Base-by-base conservation (phyloP, 176 grass and related monocot species). In the Avena atlantica region DNA sequence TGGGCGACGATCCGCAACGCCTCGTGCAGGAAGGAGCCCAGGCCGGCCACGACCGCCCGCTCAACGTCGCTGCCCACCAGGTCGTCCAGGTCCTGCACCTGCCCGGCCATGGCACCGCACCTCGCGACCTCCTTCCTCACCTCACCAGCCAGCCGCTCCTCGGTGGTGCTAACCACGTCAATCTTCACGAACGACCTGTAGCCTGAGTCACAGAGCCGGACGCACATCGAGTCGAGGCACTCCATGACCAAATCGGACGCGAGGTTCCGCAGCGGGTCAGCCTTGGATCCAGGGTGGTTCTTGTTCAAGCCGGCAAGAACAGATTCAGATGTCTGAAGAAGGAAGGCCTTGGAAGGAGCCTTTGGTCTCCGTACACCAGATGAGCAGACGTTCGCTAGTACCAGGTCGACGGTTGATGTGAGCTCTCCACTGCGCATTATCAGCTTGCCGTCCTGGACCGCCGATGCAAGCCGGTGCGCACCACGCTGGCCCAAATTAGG, bases 331-430 rank as follows among this genome's bases (percentile, higher is more conserved):
- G 86, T 87, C 5, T 87, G 62, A 0, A 76, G 57, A 2, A 99
- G 76, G 81, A 93, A 94, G 1, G 86, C 27, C 61, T 82, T 91
- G 58, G 84, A 71, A 53, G 76, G 81, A 17, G 57, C n/a, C 17
- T 27, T 67, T 10, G 63, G 12, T 58, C 29, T 27, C 13, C 27
- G 71, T 19, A 49, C 23, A 23, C 21, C 36, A 9, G 70, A 80
- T 1, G 65, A 40, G 11, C 75, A 36, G 9, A 87, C 29, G 79
- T 53, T 89, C 31, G 92, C 63, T 73, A 99, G 87, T 37, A 99
- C 85, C 71, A 96, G 91, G 31, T 91, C 90, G 16, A 90, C 91
- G 40, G 93, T 89, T 17, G 91, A 83, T 70, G 87, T 50, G 67
- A 64, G 59, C 25, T 87, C 71, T 49, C 15, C 81, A 78, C 34